Evolutionary conservation across 352 stramenopile species (phyloP), one percentile per base, ranked within the genome.

Genomic region (Elongisporangium anandrum): DNA sequence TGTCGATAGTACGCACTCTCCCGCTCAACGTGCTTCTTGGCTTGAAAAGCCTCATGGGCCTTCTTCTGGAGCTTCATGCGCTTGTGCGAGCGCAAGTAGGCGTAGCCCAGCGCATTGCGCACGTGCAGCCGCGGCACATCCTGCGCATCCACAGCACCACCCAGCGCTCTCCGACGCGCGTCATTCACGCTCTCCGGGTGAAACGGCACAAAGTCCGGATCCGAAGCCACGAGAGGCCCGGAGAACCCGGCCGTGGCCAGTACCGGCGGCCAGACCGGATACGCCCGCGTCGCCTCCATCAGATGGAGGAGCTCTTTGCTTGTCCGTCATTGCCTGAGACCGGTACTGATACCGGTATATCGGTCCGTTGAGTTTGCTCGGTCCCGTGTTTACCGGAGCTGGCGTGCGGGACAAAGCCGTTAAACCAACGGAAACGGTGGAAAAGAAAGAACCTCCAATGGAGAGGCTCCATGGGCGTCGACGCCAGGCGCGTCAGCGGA

Each of bases 211-310:
- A 66, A 47, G 53, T 90, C 80, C 0, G 82, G 82, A 22, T 73
- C 67, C 9, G 50, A 56, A 21, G 65, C 63, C 19, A 73, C 75
- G 60, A 90, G 50, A 9, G 74, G 54, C n/a, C 78, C 79, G 6
- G 69, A 66, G n/a, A 90, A 65, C 19, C 82, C 82, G 47, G 64
- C 72, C 38, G 67, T 64, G 15, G 76, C 67, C 41, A 90, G 63
- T 61, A 78, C 70, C 2, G 80, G 77, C 61, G 70, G 65, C 59
- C 68, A 74, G 48, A 88, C 80, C 55, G 82, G 70, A 59, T 87
- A 89, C 50, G 78, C 64, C 15, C 56, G 34, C 24, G 74, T 81
- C 16, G 78, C 80, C 39, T 92, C 75, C 82, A 92, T 90, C 57
- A 13, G 8, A 16, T 56, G 20, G n/a, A n/a, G n/a, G n/a, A n/a